Conservation (phyloP, 2,329 filamentous ascomycete genomes). For the Trichoderma sp. region DNA sequence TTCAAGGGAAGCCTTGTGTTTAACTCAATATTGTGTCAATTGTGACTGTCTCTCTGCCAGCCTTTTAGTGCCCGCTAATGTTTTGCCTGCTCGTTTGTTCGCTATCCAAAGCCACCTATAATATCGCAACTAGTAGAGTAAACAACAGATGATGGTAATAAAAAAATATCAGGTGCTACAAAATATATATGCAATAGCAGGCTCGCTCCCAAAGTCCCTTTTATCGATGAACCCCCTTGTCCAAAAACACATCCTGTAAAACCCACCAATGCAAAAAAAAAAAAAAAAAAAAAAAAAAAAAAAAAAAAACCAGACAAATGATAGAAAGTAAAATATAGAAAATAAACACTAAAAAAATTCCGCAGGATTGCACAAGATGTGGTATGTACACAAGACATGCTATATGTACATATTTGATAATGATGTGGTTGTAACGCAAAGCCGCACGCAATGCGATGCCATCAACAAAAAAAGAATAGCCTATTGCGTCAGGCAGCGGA, state of each 20-base stretch:
- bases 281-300: too few relatives aligned
- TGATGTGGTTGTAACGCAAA: neutral
- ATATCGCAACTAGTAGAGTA: neutral
- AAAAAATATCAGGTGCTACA: neutral
- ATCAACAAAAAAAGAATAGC: slow-evolving; percentile 4
- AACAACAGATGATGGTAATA: neutral
- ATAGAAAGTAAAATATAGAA: neutral
- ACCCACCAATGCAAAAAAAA: slow-evolving; percentile 15
- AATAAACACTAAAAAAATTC: neutral
- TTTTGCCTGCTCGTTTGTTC: neutral
- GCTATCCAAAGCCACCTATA: slow-evolving; percentile 1
- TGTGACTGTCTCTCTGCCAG: slow-evolving; percentile 8
- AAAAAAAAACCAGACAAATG: slow-evolving; percentile 12
- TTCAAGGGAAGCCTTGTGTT: neutral
- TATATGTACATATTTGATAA: neutral
- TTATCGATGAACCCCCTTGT: neutral
- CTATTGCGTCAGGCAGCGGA: neutral
- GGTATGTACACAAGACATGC: neutral
- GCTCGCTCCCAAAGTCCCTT: slow-evolving; percentile 12
- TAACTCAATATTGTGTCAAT: neutral
- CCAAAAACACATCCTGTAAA: neutral
- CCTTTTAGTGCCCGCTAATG: neutral
- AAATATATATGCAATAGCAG: slow-evolving; percentile 5
- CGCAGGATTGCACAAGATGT: neutral
- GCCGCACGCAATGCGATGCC: slow-evolving; percentile 17